Base-by-base conservation (phyloP, 352 stramenopile species). In the Thalassiosira hispida region DNA sequence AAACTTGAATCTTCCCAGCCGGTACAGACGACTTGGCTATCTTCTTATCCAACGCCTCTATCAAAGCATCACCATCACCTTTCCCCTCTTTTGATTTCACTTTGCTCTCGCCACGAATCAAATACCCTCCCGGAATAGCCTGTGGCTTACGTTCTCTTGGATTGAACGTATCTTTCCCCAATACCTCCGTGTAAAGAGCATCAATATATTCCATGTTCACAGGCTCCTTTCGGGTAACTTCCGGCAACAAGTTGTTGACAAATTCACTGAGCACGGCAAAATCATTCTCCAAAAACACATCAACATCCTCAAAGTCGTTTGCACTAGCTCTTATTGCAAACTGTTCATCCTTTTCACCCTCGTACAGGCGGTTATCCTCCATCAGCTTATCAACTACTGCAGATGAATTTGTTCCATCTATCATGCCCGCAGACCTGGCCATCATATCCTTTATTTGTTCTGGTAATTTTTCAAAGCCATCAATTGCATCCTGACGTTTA, bases 51-150 rank as follows among this genome's bases (percentile, higher is more conserved):
- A 90, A 62, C 27, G 60, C 51, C 33, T 90, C 76, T 29, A 80
- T 85, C 27, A 89, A 46, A 22, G 57, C 25, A 59, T 89, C 72
- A 18, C 81, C 72, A 61, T 85, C 61, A 40, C 66, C 49, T 46
- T 51, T 73, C 16, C 77, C 60, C 25, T 60, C 20, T 52, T 63
- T 73, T 38, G 44, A 31, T 44, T 51, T 84, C 12, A 83, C 52
- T 60, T 83, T 91, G 22, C 53, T 79, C 16, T 72, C 57, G 12
- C 86, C 86, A 14, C 81, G 73, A 51, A 92, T 84, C 46, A 91
- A 82, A 51, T 84, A 92, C 49, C 86, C 86, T 23, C 86, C 86
- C 23, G 79, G 52, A 40, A 92, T 71, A 29, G 59, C 27, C 62
- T 90, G 76, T 14, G 81, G 84, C 59, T 90, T 89, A 4, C 77